These are phyloP conservation scores for Trichoderma cornu-damae DNA, from an alignment of 2,329 filamentous ascomycete genomes.

Conservation along the genomic window DNA sequence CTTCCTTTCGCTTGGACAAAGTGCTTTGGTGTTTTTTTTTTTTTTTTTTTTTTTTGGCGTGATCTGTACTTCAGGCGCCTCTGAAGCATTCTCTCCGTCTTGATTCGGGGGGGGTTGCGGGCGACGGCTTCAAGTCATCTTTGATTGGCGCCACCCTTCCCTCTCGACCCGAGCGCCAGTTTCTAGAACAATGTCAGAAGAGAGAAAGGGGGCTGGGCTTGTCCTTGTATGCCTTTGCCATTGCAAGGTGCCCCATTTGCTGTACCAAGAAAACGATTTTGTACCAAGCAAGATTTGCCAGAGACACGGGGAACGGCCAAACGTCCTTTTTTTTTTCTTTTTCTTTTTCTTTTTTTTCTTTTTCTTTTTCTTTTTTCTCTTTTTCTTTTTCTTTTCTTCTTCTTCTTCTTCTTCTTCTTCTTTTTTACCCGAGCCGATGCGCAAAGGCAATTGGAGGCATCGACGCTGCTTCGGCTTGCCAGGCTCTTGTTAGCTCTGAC, in stretches of 20 bases:
- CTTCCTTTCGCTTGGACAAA: neutral
- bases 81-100: neutral
- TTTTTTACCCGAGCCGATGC: neutral
- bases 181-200: constrained; percentile 18
- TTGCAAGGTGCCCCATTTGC: neutral
- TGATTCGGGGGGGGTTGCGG: neutral
- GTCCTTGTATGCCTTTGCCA: neutral
- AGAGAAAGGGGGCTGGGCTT: neutral
- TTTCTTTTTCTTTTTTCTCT: too few relatives aligned
- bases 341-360: too few relatives aligned
- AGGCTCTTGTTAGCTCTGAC: neutral
- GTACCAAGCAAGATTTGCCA: too few relatives aligned
- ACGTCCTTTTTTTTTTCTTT: too few relatives aligned
- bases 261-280: too few relatives aligned
- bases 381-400: too few relatives aligned
- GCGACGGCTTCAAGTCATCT: neutral
- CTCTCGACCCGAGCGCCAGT: neutral
- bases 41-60: constrained; percentile 1
- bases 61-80: neutral
- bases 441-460: neutral
- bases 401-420: too few relatives aligned
- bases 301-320: too few relatives aligned
- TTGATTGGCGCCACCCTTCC: neutral
- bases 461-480: neutral
- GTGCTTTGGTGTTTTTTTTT: too few relatives aligned